Evolutionary conservation across 768 basidiomycete genomes (phyloP), one percentile per base, ranked within the genome.

Genomic region (Xerocomellus chrysenteron): DNA sequence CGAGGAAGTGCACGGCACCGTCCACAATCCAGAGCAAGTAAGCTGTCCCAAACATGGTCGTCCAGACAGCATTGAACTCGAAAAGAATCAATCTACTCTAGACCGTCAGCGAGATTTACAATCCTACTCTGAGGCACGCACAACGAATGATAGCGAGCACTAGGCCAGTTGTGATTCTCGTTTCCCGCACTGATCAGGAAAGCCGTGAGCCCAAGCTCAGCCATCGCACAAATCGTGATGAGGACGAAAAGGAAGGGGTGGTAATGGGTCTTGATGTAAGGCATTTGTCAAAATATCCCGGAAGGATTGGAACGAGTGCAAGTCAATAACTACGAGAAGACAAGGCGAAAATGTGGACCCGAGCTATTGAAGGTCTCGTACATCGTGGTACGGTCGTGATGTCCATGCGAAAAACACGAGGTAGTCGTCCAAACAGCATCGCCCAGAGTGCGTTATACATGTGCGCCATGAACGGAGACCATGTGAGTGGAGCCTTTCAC

Each of bases 21-120:
- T 84, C 83, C 39, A 87, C 71, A 43, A 86, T 81, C 84, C 87
- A 91, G 33, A 90, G 63, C 59, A 90, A 75, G 65, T 91, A 92
- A 35, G 84, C 82, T 13, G 80, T 75, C 14, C 84, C 80, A 67
- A 90, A 91, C 42, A 89, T 61, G 2, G 81, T 76, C n/a, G 90
- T 91, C 90, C 90, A 92, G 39, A 81, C 78, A 21, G 87, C 78
- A 61, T 83, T 82, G 69, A 88, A 86, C 56, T 83, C 74, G 56
- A 84, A 79, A 47, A 85, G 70, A 47, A 86, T 81, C 52, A 87
- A 63, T 40, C 83, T 85, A 51, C 16, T 6, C 33, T 26, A 33
- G 44, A 41, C 32, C n/a, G 16, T 62, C 44, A 65, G 55, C 44
- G 49, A 50, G 19, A 14, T 36, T 30, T 6, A 42, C n/a, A 36